Evolutionary conservation across 2,329 filamentous ascomycete species (phyloP), one percentile per base, ranked within the genome.

Genomic region (Dactylonectria estremocensis): DNA sequence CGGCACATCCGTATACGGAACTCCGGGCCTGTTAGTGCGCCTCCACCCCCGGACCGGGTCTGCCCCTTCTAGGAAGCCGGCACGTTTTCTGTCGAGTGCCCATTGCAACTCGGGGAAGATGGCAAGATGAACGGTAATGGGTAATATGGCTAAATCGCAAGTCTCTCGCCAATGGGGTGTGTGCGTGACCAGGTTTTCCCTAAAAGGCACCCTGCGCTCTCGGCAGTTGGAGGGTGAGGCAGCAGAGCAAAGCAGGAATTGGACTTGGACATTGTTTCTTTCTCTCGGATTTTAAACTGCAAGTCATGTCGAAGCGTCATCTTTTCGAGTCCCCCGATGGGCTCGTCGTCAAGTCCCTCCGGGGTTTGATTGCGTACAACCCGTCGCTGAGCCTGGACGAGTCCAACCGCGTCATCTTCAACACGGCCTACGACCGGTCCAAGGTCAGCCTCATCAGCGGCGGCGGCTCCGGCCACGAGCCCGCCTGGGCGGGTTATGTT

Each of bases 381-480:
- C 84, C 86, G 3, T 80, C 80, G 7, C 81, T 89, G 6, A 80
- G 80, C 8, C 78, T 88, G 1, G 86, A 89, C 69, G 83, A 84
- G 69, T 74, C 81, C 63, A 87, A 88, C 76, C 80, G 85, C 18
- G 85, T 88, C 35, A 84, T 89, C 46, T 87, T 83, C 64, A 82
- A 88, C 74, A 83, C 84, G 1, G 74, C 78, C 9, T 79, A 85
- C 64, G 78, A 84, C 69, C 79, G 72, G 48, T 80, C 81, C 28
- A 83, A 83, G 20, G 86, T 89, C 62, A 83, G 81, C 72, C 79
- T 89, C 76, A 83, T 89, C 76, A 85, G 83, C 24, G 87, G 87
- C n/a, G 87, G 63, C 8, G 92, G 92, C 62, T 90, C 88, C 6
- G 92, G 92, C 61, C 92, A 94, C 75, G 92, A 94, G 73, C 92